Evolutionary conservation across 345 rosid species (phyloP).

Genomic region (Arabis hirsuta): DNA sequence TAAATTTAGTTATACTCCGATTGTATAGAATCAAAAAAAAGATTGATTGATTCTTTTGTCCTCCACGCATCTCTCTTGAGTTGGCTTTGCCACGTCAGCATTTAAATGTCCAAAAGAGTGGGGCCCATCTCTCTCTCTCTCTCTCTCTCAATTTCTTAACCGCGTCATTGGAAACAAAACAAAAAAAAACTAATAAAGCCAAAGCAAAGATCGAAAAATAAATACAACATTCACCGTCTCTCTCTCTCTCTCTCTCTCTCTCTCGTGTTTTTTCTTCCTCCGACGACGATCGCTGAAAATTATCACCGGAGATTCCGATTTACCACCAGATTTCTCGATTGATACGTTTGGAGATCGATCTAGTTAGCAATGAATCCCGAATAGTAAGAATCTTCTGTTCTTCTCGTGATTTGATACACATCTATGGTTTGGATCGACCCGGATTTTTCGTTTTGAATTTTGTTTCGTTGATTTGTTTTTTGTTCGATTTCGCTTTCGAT

Average conservation of each 20-base stretch:
- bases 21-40: conserved; percentile 3
- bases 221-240: conserved; percentile 24
- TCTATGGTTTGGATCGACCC: conserved; percentile 8
- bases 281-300: conserved; percentile 35
- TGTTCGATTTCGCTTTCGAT: conserved; percentile 22
- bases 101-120: conserved; percentile 26
- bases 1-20: conserved; percentile 21
- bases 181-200: conserved; percentile 15
- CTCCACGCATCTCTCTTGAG: conserved; percentile 25
- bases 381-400: conserved; percentile 41
- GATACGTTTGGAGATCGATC: conserved; percentile 32
- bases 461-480: conserved; percentile 14
- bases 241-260: conserved; percentile 15
- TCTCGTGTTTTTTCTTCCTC: not conserved
- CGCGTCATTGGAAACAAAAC: conserved; percentile 23
- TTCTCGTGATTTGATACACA: not conserved
- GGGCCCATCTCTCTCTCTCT: conserved; percentile 1
- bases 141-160: conserved; percentile 18
- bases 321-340: conserved; percentile 10
- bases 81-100: conserved; percentile 34
- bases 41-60: conserved; percentile 2
- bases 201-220: not conserved
- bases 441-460: not conserved
- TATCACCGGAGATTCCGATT: conserved; percentile 22
- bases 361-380: conserved; percentile 44